phyloP scores from a whole-genome alignment of 1,139 yeast species.

The Candida freyschussii region DNA sequence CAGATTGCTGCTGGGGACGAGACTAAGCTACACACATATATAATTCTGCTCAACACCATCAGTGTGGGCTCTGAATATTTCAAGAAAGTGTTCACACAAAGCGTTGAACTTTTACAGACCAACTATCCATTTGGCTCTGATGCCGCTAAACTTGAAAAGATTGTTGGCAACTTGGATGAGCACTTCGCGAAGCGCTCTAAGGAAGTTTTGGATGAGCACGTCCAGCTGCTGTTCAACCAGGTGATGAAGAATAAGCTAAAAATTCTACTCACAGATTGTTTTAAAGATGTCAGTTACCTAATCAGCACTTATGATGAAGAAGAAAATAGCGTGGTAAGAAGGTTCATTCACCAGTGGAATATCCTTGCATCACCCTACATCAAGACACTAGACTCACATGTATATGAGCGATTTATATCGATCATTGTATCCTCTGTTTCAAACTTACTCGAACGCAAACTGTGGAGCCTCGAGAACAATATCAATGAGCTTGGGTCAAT shows the following conservation, averaged over 20 bases:
- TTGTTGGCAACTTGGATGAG: constrained; percentile 31
- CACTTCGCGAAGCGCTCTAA: constrained; percentile 37
- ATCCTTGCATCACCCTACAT: constrained; percentile 59
- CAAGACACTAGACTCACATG: constrained; percentile 48
- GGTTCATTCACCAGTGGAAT: constrained; percentile 62
- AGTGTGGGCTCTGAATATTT: constrained; percentile 55
- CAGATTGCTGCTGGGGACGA: constrained; percentile 33
- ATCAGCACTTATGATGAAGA: constrained; percentile 32
- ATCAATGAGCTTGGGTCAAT: constrained; percentile 83
- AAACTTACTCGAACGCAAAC: constrained; percentile 56
- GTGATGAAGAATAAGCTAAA: constrained; percentile 48
- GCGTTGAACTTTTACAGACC: constrained; percentile 34
- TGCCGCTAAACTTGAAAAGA: constrained; percentile 36
- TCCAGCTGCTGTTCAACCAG: constrained; percentile 54
- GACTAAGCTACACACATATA: constrained; percentile 41
- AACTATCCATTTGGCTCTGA: constrained; percentile 57
- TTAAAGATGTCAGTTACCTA: constrained; percentile 49
- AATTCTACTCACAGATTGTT: constrained; percentile 46
- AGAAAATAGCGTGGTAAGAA: constrained; percentile 33
- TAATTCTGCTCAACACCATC: constrained; percentile 58
- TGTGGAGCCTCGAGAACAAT: constrained; percentile 59
- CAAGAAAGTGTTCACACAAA: constrained; percentile 39
- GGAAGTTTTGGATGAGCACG: constrained; percentile 47
- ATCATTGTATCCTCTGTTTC: constrained; percentile 48
- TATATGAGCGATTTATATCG: constrained; percentile 43